These are phyloP conservation scores for Zygosaccharomyces lentus DNA, from an alignment of 805 yeast genomes.

Conservation along the genomic window DNA sequence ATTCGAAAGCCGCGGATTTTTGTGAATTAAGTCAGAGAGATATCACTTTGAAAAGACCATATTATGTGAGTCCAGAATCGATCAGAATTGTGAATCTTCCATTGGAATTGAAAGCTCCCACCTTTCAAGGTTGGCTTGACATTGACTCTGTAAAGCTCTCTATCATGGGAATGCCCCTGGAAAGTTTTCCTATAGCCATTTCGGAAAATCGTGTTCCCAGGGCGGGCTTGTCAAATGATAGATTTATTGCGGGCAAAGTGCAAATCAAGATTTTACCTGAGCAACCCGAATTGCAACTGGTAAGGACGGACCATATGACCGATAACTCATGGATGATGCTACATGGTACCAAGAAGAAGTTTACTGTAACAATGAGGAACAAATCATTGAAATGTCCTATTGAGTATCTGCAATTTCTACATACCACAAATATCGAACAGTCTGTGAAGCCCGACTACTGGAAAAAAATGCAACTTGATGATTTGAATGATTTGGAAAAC, in stretches of 20 bases:
- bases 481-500: slow-evolving; percentile 26
- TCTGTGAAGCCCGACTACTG: slow-evolving; percentile 28
- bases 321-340: slow-evolving; percentile 30
- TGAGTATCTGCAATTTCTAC: slow-evolving; percentile 23
- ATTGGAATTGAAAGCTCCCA: slow-evolving; percentile 18
- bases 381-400: slow-evolving; percentile 26
- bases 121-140: slow-evolving; percentile 10
- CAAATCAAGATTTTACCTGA: slow-evolving; percentile 27
- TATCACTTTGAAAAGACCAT: slow-evolving; percentile 22
- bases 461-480: slow-evolving; percentile 29
- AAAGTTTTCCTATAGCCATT: slow-evolving; percentile 16
- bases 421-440: slow-evolving; percentile 25
- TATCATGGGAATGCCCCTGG: slow-evolving; percentile 21
- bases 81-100: slow-evolving; percentile 35
- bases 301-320: slow-evolving; percentile 23
- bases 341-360: slow-evolving; percentile 28
- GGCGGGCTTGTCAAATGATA: neutral
- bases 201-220: slow-evolving; percentile 11
- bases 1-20: slow-evolving; percentile 29
- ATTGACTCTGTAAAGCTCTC: slow-evolving; percentile 23
- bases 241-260: slow-evolving; percentile 8
- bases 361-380: slow-evolving; percentile 25
- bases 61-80: slow-evolving; percentile 39
- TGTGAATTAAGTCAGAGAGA: slow-evolving; percentile 20
- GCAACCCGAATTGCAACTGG: slow-evolving; percentile 30